Evolutionary conservation across 441 rosid species (phyloP), one percentile per base, ranked within the genome.

Genomic region (Gossypium davidsonii): DNA sequence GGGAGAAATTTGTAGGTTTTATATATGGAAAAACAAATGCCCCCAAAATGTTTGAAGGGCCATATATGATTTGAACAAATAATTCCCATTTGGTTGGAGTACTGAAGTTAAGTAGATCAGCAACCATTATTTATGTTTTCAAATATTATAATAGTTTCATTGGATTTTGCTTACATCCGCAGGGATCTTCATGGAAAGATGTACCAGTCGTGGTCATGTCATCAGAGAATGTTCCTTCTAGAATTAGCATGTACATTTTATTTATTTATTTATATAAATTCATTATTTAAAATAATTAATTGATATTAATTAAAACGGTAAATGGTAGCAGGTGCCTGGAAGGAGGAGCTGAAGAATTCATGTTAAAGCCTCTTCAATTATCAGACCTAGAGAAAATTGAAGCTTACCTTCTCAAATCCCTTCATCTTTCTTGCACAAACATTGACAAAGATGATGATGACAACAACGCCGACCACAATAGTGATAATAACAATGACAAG

Each of bases 131-230:
- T 34, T 34, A 34, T 34, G 6, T 6, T 34, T 31, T 5, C 7
- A 31, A 31, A 31, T 31, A 31, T 31, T 31, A 31, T 4, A 31
- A 31, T 1, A 31, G 8, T 34, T 34, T 6, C 39, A 6, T 34
- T 34, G 8, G 39, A 34, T 34, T 34, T 34, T 1, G 39, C 39
- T 74, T 72, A 2, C 26, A 62, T 42, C 3, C 56, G 52, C 79
- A 82, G 85, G 83, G 75, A 80, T 82, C 85, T 48, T 75, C 78
- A 28, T 77, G 83, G 81, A 83, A 79, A 73, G 79, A 81, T 42
- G 82, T 83, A 57, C 84, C 86, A 4, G 86, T 83, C 3, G 86
- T 83, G 69, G 75, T 83, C 57, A 81, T 83, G 86, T 83, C 86
- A 21, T 83, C 86, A 39, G 86, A 83, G 72, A 81, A 83, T 72